These are phyloP conservation scores for Pseudocercospora vitis DNA, from an alignment of 2,329 filamentous ascomycete genomes.

Conservation along the genomic window DNA sequence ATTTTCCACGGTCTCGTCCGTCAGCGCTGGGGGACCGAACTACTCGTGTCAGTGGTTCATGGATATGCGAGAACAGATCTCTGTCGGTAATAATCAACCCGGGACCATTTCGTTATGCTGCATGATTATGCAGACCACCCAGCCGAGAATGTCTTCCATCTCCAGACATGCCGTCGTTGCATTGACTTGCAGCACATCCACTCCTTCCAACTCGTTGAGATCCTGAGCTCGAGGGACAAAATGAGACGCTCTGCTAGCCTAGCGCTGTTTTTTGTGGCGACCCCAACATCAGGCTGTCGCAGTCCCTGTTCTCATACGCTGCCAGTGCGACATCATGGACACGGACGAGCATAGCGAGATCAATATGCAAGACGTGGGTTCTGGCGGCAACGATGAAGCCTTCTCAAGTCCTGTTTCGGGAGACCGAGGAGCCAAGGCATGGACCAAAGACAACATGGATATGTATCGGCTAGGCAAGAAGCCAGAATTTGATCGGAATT, in stretches of 20 bases:
- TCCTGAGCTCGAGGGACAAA: not conserved
- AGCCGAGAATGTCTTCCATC: no score
- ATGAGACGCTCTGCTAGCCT: not conserved
- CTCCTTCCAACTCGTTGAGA: not conserved
- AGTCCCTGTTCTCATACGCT: not conserved
- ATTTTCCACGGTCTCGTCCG: conserved; percentile 1
- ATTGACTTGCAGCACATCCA: not conserved
- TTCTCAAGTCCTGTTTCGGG: not conserved
- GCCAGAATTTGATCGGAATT: not conserved
- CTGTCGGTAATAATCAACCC: not conserved
- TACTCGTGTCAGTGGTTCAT: not conserved
- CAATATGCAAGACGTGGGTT: not conserved
- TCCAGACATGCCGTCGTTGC: not conserved
- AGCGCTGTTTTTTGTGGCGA: not conserved
- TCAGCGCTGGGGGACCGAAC: not conserved
- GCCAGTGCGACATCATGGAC: not conserved
- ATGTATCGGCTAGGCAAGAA: conserved; percentile 4
- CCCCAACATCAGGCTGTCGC: not conserved
- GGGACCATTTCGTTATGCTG: not conserved
- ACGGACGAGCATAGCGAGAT: not conserved
- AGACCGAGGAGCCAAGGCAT: not conserved
- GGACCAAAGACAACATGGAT: not conserved
- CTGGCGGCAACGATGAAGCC: not conserved
- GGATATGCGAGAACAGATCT: not conserved
- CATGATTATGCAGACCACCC: not conserved